Base-by-base conservation (phyloP, 306 rosid genomes). In the Gynostemma pentaphyllum region DNA sequence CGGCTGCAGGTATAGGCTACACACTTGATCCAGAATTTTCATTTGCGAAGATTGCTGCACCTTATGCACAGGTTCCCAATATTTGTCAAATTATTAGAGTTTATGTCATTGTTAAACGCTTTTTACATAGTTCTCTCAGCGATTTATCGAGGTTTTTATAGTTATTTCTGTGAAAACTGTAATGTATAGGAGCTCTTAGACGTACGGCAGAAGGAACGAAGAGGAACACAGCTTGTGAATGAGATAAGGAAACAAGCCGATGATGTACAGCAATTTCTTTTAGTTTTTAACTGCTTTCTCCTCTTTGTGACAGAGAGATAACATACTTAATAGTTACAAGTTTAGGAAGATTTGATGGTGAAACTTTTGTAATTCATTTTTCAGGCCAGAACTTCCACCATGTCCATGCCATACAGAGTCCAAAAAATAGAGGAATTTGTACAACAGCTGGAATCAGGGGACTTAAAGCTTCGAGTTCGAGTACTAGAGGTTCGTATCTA, bases 351-450 rank as follows among this genome's bases (percentile, higher is more conserved):
- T n/a, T n/a, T n/a, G n/a, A 63, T 40, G 12, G 46, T 66, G 28
- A 24, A 67, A 62, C 22, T 42, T 39, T 12, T 46, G 27, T 12
- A 29, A 15, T 14, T 36, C 46, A 70, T 49, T 75, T n/a, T 67
- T 56, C 70, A 92, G 96, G 99, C 83, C 10, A 79, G 97, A 86
- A 78, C 77, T 67, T 76, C 79, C 69, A 75, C 99, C 44, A 82
- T 94, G 26, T 88, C 99, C 73, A 94, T 94, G 99, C 99, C 99
- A 49, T 94, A 75, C 75, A 84, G 94, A 81, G 90, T 94, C 67
- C 97, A 92, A 76, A 77, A 70, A 56, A 94, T 94, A 54, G 97
- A 94, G 77, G 97, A 88, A 72, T 84, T 94, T 73, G 87, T 85
- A 52, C 74, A 88, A 62, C 86, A 94, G 74, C 89, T 94, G 2